A percentile compares a stretch with the other conserved stretches of the same genome.
phyloP scores from a whole-genome alignment of 805 yeast genomes.

The Saccharomyces kudriavzevii region DNA sequence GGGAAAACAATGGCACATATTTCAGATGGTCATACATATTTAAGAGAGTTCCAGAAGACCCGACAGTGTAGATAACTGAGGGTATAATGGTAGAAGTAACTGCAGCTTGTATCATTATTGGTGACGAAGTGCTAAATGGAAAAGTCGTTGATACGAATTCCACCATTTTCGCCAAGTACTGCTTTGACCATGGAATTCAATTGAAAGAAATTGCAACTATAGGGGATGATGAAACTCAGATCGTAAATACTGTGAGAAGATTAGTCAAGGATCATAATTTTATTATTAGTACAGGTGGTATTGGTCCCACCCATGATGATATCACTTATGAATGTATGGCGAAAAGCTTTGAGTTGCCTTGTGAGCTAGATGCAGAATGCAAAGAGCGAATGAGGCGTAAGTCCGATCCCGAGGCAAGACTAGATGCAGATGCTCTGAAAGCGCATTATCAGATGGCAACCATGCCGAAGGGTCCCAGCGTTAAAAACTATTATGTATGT shows the following conservation, averaged over 20 bases:
- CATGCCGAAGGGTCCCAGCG: constrained; percentile 47
- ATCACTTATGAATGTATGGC: constrained; percentile 75
- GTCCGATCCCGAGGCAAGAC: constrained; percentile 31
- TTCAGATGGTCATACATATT: not conserved
- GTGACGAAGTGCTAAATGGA: constrained; percentile 84
- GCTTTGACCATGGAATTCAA: constrained; percentile 62
- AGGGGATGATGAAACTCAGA: constrained; percentile 68
- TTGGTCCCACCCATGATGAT: constrained; percentile 89
- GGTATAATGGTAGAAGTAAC: constrained; percentile 18
- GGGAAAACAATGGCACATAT: not conserved
- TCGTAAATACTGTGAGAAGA: constrained; percentile 41
- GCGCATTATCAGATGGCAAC: constrained; percentile 78
- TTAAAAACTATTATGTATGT: constrained; percentile 39
- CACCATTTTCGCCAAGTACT: constrained; percentile 56
- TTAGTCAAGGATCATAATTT: constrained; percentile 50
- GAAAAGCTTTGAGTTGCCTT: constrained; percentile 46
- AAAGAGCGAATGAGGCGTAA: constrained; percentile 50
- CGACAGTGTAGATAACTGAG: not conserved
- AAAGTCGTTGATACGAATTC: constrained; percentile 78
- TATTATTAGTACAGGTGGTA: constrained; percentile 55
- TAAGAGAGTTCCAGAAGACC: not conserved
- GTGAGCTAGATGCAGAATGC: constrained; percentile 48
- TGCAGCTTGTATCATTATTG: constrained; percentile 45
- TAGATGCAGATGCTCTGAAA: constrained; percentile 37
- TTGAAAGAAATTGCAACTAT: constrained; percentile 60